phyloP scores from a whole-genome alignment of 2,329 filamentous ascomycete genomes.

The Pochonia chlamydosporia region DNA sequence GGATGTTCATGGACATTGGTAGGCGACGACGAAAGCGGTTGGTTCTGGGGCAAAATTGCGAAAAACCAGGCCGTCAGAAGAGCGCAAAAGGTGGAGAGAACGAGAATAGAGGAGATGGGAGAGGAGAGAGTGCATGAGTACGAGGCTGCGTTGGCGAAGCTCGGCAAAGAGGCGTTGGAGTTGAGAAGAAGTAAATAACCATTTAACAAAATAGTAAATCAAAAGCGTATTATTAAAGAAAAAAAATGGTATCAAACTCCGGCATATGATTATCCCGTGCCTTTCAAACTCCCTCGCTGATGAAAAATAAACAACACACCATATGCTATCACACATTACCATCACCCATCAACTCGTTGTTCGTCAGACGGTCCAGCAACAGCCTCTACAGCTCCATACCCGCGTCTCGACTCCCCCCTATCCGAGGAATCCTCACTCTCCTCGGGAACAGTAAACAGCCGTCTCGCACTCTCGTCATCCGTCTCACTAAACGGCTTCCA shows the following conservation, averaged over 20 bases:
- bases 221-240: conserved; percentile 1
- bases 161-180: conserved; percentile 54
- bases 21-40: conserved; percentile 73
- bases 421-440: conserved; percentile 17
- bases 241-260: background rate
- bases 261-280: background rate
- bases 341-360: too few species aligned
- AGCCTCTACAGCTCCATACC: conserved; percentile 13
- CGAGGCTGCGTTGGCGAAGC: conserved; percentile 52
- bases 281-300: background rate
- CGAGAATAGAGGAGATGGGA: conserved; percentile 40
- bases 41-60: conserved; percentile 86
- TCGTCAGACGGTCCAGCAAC: background rate
- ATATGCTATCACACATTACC: too few species aligned
- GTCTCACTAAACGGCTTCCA: conserved; percentile 10
- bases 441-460: conserved; percentile 23
- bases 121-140: conserved; percentile 43
- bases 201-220: background rate
- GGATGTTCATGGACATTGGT: conserved; percentile 86
- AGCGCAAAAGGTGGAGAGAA: conserved; percentile 39
- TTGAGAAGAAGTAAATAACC: conserved; percentile 17
- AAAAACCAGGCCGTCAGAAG: conserved; percentile 45
- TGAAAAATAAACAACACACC: too few species aligned
- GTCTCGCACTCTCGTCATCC: conserved; percentile 15
- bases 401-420: conserved; percentile 6